These are phyloP conservation scores for Xanthoconium purpureum DNA, from an alignment of 768 basidiomycete genomes.

Conservation along the genomic window DNA sequence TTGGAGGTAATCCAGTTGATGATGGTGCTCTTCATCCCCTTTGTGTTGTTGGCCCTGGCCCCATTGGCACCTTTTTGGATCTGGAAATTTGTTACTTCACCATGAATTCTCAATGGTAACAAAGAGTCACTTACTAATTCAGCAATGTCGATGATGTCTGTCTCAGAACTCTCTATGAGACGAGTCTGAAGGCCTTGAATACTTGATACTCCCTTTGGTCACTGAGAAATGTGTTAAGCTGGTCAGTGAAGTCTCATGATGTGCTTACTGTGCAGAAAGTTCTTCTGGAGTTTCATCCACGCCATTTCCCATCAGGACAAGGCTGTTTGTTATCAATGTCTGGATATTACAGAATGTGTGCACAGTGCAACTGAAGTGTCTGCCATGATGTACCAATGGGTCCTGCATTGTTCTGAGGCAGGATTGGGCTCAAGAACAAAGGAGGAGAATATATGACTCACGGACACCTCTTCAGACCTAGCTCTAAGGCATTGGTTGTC, in stretches of 20 bases:
- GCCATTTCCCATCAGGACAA: not conserved
- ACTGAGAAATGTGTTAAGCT: not conserved
- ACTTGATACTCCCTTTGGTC: not conserved
- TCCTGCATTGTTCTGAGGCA: not conserved
- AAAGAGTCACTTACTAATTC: not conserved
- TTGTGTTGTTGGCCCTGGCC: not conserved
- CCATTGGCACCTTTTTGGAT: not conserved
- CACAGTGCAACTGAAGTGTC: not conserved
- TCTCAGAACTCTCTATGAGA: not conserved
- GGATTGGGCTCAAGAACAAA: not conserved
- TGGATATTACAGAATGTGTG: not conserved
- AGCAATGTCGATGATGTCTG: not conserved
- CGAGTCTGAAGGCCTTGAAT: not conserved
- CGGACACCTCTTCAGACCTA: not conserved
- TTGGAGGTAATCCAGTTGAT: not conserved
- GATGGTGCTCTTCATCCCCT: no score
- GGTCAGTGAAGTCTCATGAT: no score
- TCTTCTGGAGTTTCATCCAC: not conserved
- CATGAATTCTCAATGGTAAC: no score
- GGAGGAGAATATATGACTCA: not conserved
- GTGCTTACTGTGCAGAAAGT: no score
- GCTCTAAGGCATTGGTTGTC: not conserved
- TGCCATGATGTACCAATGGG: not conserved
- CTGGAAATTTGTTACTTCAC: not conserved
- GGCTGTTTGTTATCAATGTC: not conserved